Base-by-base conservation (phyloP, 148 eudicot species). In the Chenopodium suecicum region DNA sequence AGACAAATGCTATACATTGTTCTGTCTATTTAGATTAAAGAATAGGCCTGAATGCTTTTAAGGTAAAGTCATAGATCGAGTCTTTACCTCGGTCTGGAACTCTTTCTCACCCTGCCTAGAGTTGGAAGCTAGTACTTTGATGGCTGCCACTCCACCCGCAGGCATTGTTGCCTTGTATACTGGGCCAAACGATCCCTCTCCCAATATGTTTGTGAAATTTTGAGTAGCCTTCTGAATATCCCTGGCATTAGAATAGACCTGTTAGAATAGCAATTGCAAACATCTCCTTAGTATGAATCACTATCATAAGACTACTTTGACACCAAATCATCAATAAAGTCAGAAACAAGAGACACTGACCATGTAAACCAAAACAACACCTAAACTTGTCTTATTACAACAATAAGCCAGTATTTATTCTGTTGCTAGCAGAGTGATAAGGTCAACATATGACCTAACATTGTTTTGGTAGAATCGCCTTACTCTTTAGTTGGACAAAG, bases 91-190 rank as follows among this genome's bases (percentile, higher is more conserved):
- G 58, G 99, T 96, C 82, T 94, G 95, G 84, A 96, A 96, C 90
- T 96, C 98, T 77, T 76, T 96, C 78, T 96, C 99, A 74, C 99
- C 99, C 84, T 96, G 99, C 88, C 87, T 94, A 9, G 99, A 96
- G 88, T 91, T 70, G 73, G 98, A 94, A 78, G 98, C 98, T 82
- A 96, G 91, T 80, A 89, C 99, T 86, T 96, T 96, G 71, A 96
- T 91, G 47, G 99, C 99, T 78, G 91, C 92, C 79, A 96, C 91
- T 81, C 85, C 98, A 74, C 97, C 94, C 58, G 92, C 84, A 68
- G 95, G 90, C 97, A 96, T 88, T 74, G 85, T 77, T 70, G 99
- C 99, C 91, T 92, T 96, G 86, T 94, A 96, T 58, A 96, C 99
- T 7, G 95, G 93, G 64, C 99, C 99, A 90, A 92, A 96, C 41